Evolutionary conservation across 495 filamentous ascomycete genomes (phyloP).

Genomic region (Darksidea phi): DNA sequence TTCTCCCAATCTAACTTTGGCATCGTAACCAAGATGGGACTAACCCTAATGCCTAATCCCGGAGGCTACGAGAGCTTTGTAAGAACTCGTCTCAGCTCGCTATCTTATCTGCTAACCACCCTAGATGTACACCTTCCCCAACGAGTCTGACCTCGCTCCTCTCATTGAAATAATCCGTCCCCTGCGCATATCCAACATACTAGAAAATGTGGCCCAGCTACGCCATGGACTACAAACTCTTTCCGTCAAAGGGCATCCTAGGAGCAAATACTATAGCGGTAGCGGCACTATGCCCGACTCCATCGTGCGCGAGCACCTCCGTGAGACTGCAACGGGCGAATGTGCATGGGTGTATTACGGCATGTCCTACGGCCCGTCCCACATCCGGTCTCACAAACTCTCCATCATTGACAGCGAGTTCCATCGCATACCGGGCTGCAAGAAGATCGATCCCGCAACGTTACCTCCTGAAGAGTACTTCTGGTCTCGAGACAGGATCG

Average conservation of each 20-base stretch:
- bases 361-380: slow-evolving; percentile 29
- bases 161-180: slow-evolving; percentile 30
- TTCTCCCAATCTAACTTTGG: slow-evolving; percentile 33
- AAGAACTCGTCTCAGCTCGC: not conserved
- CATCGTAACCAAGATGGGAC: slow-evolving; percentile 32
- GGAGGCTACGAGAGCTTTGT: slow-evolving; percentile 26
- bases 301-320: slow-evolving; percentile 9
- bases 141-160: slow-evolving; percentile 19
- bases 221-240: slow-evolving; percentile 29
- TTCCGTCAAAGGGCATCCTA: slow-evolving; percentile 20
- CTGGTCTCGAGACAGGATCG: slow-evolving; percentile 23
- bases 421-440: slow-evolving; percentile 14
- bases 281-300: slow-evolving; percentile 16
- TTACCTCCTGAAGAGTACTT: slow-evolving; percentile 28
- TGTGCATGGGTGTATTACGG: slow-evolving; percentile 31
- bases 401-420: slow-evolving; percentile 26
- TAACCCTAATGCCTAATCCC: slow-evolving; percentile 31
- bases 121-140: slow-evolving; percentile 31
- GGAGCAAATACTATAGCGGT: slow-evolving; percentile 20
- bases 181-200: slow-evolving; percentile 26
- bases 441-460: slow-evolving; percentile 22
- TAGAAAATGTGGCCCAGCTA: slow-evolving; percentile 30
- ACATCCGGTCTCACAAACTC: slow-evolving; percentile 23
- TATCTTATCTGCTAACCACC: not conserved
- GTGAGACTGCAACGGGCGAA: slow-evolving; percentile 18